Evolutionary conservation across 1,139 yeast genomes (phyloP), one percentile per base, ranked within the genome.

Genomic region (Taiozyma onychis): DNA sequence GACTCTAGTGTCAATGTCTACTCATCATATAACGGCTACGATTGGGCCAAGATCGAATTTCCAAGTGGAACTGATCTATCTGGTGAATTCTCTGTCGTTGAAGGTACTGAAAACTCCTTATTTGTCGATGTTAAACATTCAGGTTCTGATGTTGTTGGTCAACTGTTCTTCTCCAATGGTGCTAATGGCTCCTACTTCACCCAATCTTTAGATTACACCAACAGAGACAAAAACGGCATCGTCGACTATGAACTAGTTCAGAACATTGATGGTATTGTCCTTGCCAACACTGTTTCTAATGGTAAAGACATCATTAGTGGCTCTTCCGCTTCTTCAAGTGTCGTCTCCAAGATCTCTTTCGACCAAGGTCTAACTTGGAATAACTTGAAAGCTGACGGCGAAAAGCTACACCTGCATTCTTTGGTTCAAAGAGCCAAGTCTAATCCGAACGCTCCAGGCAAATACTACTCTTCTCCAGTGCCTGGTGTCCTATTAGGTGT

Each of bases 281-380:
- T 85, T 45, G 78, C 81, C n/a, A 78, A 78, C 57, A 59, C 70
- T 18, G 67, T 68, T 4, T 45, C 41, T 3, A 58, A 59, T 27
- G 61, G 58, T 35, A 41, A 43, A 11, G 68, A 63, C 6, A 63
- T 60, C 3, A 53, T 56, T 21, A 22, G 45, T 6, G 48, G 50
- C 7, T 42, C 34, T 5, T 50, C 45, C 7, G 34, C 72, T 83
- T 58, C 70, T 70, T 51, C 45, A 4, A 37, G 56, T 16, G 49
- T 67, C 4, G 66, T 65, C 48, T 66, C 81, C 2, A 70, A 65
- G 55, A 77, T 82, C 43, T 74, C 91, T 1, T 74, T 77, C 55
- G 81, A 86, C 61, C 83, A 82, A 61, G 95, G 95, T 27, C 64
- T 69, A 41, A 71, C 78, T n/a, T 87, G 95, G 95, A 57, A 66